Base-by-base conservation (phyloP, 768 basidiomycete genomes). In the Ramaria rubella region DNA sequence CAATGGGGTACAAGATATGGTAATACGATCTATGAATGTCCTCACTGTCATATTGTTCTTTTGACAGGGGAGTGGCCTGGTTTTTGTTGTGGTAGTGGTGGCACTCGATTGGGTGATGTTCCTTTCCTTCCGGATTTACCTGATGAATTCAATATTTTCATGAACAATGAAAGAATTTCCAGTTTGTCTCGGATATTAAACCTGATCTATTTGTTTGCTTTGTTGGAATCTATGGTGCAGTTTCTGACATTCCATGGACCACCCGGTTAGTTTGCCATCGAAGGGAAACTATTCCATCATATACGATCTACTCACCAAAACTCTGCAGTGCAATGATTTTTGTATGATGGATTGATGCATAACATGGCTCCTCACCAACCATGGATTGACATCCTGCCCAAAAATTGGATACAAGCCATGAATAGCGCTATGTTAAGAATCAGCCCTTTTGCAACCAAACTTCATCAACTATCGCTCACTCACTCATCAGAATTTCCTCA, bases 261-360 rank as follows among this genome's bases (percentile, higher is more conserved):
- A 1, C 49, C 52, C 14, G 58, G 58, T 1, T 62, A 61, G 24
- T n/a, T 72, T 26, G 59, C 68, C 1, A 64, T 73, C 19, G 61
- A 68, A 51, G 71, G 72, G 0, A 61, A 62, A 17, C 50, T 72
- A 1, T 73, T 72, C 43, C 72, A 73, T 56, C 64, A 66, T 1
- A 51, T 73, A 5, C 64, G 67, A 3, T 64, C 69, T 2, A 59
- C 51, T 15, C 68, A 69, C 44, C 11, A 59, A 0, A 59, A 63
- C 34, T 71, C 68, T 1, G 67, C 65, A 2, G 58, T 72, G 4
- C 61, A 62, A 2, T 73, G 72, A 70, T 57, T 73, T 6, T 49
- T 73, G 3, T 69, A 70, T 52, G 69, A 72, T 46, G 67, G 67
- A 1, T 68, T 69, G 21, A 19, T 44, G n/a, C 15, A 12, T 2